phyloP scores from a whole-genome alignment of 208 protist species.

The Leishmania guyanensis region DNA sequence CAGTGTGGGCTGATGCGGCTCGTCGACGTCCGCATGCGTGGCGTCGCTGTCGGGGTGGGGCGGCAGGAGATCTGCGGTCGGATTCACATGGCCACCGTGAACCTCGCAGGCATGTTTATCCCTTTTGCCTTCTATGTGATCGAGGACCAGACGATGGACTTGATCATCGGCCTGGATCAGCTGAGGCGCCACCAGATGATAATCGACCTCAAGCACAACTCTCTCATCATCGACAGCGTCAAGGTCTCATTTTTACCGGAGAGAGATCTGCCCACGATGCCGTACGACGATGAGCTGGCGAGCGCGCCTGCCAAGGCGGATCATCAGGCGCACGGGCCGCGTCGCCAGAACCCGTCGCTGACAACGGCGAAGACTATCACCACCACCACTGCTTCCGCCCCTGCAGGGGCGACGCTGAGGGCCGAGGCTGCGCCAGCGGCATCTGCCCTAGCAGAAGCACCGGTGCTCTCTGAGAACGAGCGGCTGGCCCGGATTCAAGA shows the following conservation, averaged over 20 bases:
- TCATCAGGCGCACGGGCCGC: not conserved
- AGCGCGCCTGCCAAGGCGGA: not conserved
- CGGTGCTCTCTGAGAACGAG: slow-evolving; percentile 4
- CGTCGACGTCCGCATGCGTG: slow-evolving; percentile 84
- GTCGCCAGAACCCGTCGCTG: not conserved
- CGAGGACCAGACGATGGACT: slow-evolving; percentile 84
- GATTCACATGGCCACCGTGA: slow-evolving; percentile 86
- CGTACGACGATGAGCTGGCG: not conserved
- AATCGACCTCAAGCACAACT: slow-evolving; percentile 70
- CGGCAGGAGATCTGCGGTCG: slow-evolving; percentile 89
- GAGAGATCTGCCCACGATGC: slow-evolving; percentile 32
- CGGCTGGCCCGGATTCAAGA: slow-evolving; percentile 11
- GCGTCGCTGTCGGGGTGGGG: slow-evolving; percentile 92
- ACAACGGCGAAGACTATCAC: not conserved
- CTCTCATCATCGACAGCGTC: slow-evolving; percentile 47
- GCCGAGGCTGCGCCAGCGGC: not conserved
- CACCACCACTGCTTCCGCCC: not conserved
- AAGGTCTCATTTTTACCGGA: slow-evolving; percentile 65
- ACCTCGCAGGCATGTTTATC: slow-evolving; percentile 79
- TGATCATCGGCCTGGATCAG: slow-evolving; percentile 96
- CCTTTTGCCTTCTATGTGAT: slow-evolving; percentile 91
- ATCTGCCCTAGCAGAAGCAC: not conserved
- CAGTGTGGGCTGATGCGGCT: slow-evolving; percentile 87
- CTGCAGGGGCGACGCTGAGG: no score
- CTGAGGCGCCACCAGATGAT: slow-evolving; percentile 84